These are phyloP conservation scores for Sporothrix phasma DNA, from an alignment of 2,329 filamentous ascomycete species.

Conservation along the genomic window DNA sequence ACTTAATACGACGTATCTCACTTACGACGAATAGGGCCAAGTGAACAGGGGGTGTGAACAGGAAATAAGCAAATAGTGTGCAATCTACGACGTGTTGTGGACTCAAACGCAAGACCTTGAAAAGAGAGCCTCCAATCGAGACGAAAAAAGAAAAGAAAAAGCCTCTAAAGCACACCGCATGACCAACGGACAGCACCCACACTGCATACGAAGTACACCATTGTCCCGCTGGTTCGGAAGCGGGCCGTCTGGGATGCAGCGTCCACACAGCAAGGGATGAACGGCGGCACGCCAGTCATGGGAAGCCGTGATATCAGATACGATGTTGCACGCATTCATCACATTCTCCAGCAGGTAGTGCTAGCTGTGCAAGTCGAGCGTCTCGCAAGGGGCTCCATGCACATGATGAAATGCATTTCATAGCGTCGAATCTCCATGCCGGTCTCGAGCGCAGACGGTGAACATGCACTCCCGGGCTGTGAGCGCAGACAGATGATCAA, in stretches of 20 bases:
- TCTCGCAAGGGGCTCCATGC: not conserved
- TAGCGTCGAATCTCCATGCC: conserved; percentile 1
- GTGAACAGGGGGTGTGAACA: not conserved
- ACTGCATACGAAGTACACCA: not conserved
- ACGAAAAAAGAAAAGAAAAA: too few relatives aligned
- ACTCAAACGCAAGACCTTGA: too few relatives aligned
- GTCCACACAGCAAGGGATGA: not conserved
- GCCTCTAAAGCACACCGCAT: not conserved
- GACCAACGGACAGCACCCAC: not conserved
- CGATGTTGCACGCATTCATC: too few relatives aligned
- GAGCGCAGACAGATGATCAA: not conserved
- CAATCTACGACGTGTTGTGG: too few relatives aligned
- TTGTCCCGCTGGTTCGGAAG: conserved; percentile 1
- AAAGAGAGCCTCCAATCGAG: too few relatives aligned
- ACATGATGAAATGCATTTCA: not conserved
- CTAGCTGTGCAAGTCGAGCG: not conserved
- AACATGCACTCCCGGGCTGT: not conserved
- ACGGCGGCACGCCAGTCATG: not conserved
- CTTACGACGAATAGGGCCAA: not conserved
- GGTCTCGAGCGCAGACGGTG: not conserved
- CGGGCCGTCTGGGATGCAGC: not conserved
- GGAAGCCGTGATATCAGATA: not conserved
- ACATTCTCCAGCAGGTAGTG: too few relatives aligned
- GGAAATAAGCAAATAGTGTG: not conserved
- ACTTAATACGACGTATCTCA: not conserved